Base-by-base conservation (phyloP, 495 filamentous ascomycete species). In the Geopyxis carbonaria region DNA sequence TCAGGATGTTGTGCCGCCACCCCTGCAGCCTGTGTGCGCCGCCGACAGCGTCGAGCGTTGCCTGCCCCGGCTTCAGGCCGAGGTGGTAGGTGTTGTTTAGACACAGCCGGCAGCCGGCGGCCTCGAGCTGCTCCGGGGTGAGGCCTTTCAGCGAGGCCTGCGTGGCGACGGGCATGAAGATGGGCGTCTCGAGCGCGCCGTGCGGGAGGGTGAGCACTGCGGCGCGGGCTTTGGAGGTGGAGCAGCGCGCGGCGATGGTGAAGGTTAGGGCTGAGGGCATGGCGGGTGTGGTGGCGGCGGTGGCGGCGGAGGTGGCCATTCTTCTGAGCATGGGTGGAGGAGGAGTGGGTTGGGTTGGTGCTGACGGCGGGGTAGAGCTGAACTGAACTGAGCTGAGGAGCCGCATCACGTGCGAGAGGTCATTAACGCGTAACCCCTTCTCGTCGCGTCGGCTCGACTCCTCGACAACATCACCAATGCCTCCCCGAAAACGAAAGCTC, bases 111-210 rank as follows among this genome's bases (percentile, higher is more conserved):
- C 91, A 95, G 31, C 83, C 78, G 0, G 84, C 87, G 23, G 76
- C 67, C 45, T 86, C 82, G 15, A 99, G 63, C 50, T 99, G 89
- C 45, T 87, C 78, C 2, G 86, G 82, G 20, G 89, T 94, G 39
- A 99, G 61, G 20, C 89, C 89, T 57, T 99, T 99, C 22, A 99
- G 63, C 0, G 87, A 86, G 0, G 80, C 89, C 59, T 99, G 89
- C n/a, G 89, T 95, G 13, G 91, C 89, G 21, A 95, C 89, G 13
- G 89, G 89, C 85, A 95, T 95, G 59, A 95, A 99, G 16, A 94
- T 73, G 2, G 89, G 89, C 8, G 94, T 69, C 36, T 78, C 69
- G 10, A 95, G 85, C 0, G 77, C 67, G 49, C 89, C 89, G 71
- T 95, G 91, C 24, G 89, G 89, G 1, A 99, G 75, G 9, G 75